Base-by-base conservation (phyloP, 2,329 filamentous ascomycete genomes). In the Ophiognomonia clavigignenti-juglandacearum region DNA sequence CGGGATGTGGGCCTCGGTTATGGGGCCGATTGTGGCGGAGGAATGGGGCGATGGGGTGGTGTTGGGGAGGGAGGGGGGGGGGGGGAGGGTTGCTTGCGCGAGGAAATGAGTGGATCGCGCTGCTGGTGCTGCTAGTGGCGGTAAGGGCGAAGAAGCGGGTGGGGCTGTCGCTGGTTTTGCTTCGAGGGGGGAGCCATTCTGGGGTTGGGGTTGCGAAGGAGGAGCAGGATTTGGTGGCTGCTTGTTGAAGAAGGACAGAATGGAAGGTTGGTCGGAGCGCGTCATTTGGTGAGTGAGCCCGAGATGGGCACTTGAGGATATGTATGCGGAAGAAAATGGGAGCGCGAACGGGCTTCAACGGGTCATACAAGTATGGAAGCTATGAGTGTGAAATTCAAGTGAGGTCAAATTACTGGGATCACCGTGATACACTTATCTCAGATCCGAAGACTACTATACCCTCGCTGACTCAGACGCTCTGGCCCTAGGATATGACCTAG, bases 211-310 rank as follows among this genome's bases (percentile, higher is more conserved):
- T 47, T 44, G 53, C 41, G 61, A 56, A 44, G 66, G 67, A 51
- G 69, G 66, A 49, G 65, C 52, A 56, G 69, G 60, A 74, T 47
- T 68, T 65, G 36, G 59, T 54, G 65, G 66, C 44, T 41, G 42
- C 37, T 53, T 50, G 24, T 72, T 69, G 62, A 85, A 83, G 67
- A 84, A 85, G 45, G 77, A 82, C 45, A 74, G 76, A 56, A 85
- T 83, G 38, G 80, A 82, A 32, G 73, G 64, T 58, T 68, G 64
- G 22, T 39, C 39, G 34, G 63, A 56, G 40, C 63, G 61, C 50
- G 65, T 61, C 66, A 69, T 68, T 29, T 29, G 16, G 10, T 5
- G 23, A 19, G 3, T 40, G 38, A 40, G 24, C 38, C 10, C 31
- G 38, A 9, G 23, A n/a, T 29, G 5, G 38, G 16, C 23, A 16